Evolutionary conservation across 2,329 filamentous ascomycete genomes (phyloP).

Genomic region (Aureobasidium subglaciale): DNA sequence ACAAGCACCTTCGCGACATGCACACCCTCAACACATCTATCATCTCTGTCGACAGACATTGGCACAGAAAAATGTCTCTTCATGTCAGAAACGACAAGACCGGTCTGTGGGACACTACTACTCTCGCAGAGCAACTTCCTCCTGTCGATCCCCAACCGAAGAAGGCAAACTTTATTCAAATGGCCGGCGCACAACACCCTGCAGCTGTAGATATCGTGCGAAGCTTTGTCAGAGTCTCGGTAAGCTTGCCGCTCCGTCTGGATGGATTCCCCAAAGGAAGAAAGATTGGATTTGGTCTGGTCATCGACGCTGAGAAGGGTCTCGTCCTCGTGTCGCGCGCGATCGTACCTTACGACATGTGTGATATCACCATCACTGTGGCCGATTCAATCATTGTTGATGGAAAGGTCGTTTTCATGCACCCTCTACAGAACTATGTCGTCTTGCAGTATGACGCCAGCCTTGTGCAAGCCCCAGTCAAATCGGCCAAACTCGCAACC

Average conservation of each 20-base stretch:
- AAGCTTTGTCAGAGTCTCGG: conserved; percentile 89
- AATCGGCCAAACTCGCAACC: conserved; percentile 75
- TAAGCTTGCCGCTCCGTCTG: conserved; percentile 89
- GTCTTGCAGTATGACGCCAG: conserved; percentile 91
- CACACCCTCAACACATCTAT: conserved; percentile 93
- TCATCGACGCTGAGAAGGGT: conserved; percentile 95
- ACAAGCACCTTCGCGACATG: conserved; percentile 89
- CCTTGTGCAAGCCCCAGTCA: conserved; percentile 87
- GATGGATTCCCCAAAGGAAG: conserved; percentile 95
- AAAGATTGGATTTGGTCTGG: conserved; percentile 90
- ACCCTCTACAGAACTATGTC: conserved; percentile 93
- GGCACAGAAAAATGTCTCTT: conserved; percentile 90
- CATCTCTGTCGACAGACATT: conserved; percentile 88
- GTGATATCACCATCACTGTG: conserved; percentile 92
- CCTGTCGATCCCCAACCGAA: conserved; percentile 63
- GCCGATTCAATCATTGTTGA: conserved; percentile 93
- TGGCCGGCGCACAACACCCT: conserved; percentile 80
- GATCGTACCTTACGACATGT: conserved; percentile 91
- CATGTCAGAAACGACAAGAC: conserved; percentile 83
- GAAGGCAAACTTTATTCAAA: conserved; percentile 83
- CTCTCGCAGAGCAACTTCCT: conserved; percentile 74
- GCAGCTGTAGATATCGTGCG: conserved; percentile 89
- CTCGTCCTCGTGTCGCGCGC: conserved; percentile 90
- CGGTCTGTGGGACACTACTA: conserved; percentile 89
- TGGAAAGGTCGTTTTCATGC: conserved; percentile 90